Evolutionary conservation across 2,329 filamentous ascomycete genomes (phyloP).

Genomic region (Ciborinia camelliae): DNA sequence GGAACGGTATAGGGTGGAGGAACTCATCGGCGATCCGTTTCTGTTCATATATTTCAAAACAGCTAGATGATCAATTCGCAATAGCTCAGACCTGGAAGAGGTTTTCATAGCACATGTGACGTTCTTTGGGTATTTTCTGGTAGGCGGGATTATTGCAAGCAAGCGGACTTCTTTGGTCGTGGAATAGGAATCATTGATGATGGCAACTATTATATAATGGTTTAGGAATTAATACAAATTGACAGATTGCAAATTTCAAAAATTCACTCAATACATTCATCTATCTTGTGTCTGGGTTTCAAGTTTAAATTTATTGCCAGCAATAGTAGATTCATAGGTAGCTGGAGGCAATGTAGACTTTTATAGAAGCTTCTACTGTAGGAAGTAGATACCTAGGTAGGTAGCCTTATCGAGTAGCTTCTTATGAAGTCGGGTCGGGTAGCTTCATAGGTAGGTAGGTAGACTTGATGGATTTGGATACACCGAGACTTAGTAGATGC

Average conservation of each 20-base stretch:
- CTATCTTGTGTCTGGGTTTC: background rate
- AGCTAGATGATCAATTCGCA: background rate
- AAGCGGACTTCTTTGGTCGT: background rate
- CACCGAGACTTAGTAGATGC: background rate
- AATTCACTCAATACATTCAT: background rate
- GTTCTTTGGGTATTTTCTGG: slow-evolving; percentile 17
- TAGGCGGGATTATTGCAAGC: slow-evolving; percentile 6
- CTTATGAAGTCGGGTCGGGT: too few species aligned
- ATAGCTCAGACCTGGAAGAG: background rate
- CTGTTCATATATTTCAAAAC: background rate
- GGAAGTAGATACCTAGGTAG: too few species aligned
- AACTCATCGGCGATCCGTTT: background rate
- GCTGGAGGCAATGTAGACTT: too few species aligned
- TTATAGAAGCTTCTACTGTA: too few species aligned
- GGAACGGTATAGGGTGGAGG: slow-evolving; percentile 5
- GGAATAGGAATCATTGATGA: slow-evolving; percentile 15
- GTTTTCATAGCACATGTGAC: slow-evolving; percentile 12
- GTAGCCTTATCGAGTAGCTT: too few species aligned
- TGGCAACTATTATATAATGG: slow-evolving; percentile 21
- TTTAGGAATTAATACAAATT: slow-evolving; percentile 21
- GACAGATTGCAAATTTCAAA: background rate
- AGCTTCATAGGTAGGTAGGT: too few species aligned
- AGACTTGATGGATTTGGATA: too few species aligned
- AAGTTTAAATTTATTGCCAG: background rate
- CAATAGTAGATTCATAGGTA: background rate